Conservation (phyloP, 495 filamentous ascomycete species). For the Penicillium maclennaniae region DNA sequence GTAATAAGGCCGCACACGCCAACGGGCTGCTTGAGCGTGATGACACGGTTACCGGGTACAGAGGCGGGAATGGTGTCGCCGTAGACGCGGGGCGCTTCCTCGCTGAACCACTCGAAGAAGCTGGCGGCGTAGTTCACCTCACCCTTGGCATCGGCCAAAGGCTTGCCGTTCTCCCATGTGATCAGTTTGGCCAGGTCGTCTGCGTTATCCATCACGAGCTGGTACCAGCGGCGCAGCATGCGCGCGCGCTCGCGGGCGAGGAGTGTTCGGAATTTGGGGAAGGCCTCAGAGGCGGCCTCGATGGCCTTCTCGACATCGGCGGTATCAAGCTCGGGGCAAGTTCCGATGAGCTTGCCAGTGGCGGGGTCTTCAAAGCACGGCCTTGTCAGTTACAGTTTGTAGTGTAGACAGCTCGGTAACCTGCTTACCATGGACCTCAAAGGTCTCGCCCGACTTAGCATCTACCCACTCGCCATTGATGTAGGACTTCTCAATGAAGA, state of each 20-base stretch:
- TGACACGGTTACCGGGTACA: conserved; percentile 66
- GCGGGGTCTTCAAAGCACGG: conserved; percentile 61
- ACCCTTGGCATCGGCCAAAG: conserved; percentile 63
- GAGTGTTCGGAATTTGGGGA: conserved; percentile 68
- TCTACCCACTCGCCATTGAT: conserved; percentile 83
- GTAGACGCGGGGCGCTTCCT: conserved; percentile 67
- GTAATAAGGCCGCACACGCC: conserved; percentile 95
- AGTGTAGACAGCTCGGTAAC: not conserved
- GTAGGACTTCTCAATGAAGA: conserved; percentile 78
- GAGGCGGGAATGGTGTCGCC: conserved; percentile 73
- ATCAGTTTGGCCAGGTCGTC: conserved; percentile 89
- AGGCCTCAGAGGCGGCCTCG: conserved; percentile 67
- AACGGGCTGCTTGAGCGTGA: conserved; percentile 80
- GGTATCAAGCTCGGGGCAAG: conserved; percentile 73
- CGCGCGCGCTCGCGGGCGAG: conserved; percentile 78
- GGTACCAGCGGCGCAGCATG: conserved; percentile 85
- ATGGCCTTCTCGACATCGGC: conserved; percentile 77
- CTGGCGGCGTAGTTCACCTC: conserved; percentile 69
- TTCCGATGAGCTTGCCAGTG: conserved; percentile 73
- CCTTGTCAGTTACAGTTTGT: not conserved
- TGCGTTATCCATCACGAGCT: conserved; percentile 79
- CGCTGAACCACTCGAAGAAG: conserved; percentile 78
- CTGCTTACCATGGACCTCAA: conserved; percentile 64
- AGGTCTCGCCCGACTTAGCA: conserved; percentile 72
- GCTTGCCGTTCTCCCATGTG: conserved; percentile 80